Base-by-base conservation (phyloP, 441 rosid species). In the Kokia cookei region DNA sequence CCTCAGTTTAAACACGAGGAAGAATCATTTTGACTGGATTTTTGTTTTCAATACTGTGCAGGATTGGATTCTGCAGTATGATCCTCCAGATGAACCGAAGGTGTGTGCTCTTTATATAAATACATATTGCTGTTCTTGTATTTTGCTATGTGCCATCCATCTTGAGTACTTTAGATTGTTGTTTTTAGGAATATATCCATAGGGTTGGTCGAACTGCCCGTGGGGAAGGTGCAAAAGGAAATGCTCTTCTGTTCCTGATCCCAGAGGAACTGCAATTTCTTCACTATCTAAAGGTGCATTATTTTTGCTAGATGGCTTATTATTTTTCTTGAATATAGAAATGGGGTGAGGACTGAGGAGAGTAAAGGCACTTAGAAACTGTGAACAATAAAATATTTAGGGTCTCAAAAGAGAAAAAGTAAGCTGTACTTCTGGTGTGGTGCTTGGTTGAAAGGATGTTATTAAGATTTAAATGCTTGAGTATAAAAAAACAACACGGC, bases 141-240 rank as follows among this genome's bases (percentile, higher is more conserved):
- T 78, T 37, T 66, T 69, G 48, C 29, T 14, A 35, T 69, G 47
- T 75, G 57, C 58, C 37, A 32, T 60, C 29, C 54, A 27, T 68
- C 54, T 74, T 71, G 71, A 73, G 32, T 82, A 53, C 37, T 45
- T 79, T 37, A 17, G 64, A 48, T 24, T 82, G 17, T 48, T 78
- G 72, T 71, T 75, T 84, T 76, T 86, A 93, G 97, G 97, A 92
- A 79, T 93, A 93, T 80, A 91, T 96, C 74, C 99, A 96, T 72
- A 87, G 98, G 83, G 98, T 96, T 79, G 99, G 99, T 78, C 97
- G 97, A 78, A 96, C 98, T 72, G 98, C 99, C 11, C 97, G 98
- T 79, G 98, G 99, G 35, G 98, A 96, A 90, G 99, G 97, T 79
- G 94, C 88, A 78, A 91, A 86, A 81, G 99, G 99, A 81, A 96